Evolutionary conservation across 345 rosid species (phyloP).

Genomic region (Rhodomyrtus tomentosa): DNA sequence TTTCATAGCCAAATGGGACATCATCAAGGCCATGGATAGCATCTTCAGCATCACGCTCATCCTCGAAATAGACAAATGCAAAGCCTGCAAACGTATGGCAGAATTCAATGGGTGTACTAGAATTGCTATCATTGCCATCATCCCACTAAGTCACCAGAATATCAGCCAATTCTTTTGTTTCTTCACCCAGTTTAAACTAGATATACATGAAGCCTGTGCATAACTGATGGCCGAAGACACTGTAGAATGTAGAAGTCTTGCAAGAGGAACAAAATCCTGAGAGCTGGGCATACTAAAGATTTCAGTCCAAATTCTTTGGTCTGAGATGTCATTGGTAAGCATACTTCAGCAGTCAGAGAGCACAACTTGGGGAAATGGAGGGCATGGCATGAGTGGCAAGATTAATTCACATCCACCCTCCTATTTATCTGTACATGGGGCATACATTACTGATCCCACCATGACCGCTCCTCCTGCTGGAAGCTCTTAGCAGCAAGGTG

Average conservation of each 20-base stretch:
- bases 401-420: slow-evolving; percentile 12
- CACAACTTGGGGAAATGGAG: slow-evolving; percentile 51
- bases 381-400: slow-evolving; percentile 20
- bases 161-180: slow-evolving; percentile 18
- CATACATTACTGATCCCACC: slow-evolving; percentile 34
- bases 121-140: not conserved
- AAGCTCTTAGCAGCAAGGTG: slow-evolving; percentile 34
- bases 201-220: slow-evolving; percentile 59
- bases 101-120: not conserved
- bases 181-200: slow-evolving; percentile 19
- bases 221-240: slow-evolving; percentile 53
- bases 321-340: slow-evolving; percentile 55
- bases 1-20: slow-evolving; percentile 60
- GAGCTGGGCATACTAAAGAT: slow-evolving; percentile 25
- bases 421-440: slow-evolving; percentile 17
- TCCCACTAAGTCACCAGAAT: not conserved
- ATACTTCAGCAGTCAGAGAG: slow-evolving; percentile 62
- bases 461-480: slow-evolving; percentile 28
- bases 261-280: slow-evolving; percentile 64
- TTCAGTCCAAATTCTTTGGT: slow-evolving; percentile 42
- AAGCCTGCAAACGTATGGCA: slow-evolving; percentile 41
- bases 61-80: slow-evolving; percentile 87
- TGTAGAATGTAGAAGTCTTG: slow-evolving; percentile 57
- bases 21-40: slow-evolving; percentile 64
- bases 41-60: slow-evolving; percentile 79